phyloP scores from a whole-genome alignment of 2,329 filamentous ascomycete species.

The Ascochyta lentis region DNA sequence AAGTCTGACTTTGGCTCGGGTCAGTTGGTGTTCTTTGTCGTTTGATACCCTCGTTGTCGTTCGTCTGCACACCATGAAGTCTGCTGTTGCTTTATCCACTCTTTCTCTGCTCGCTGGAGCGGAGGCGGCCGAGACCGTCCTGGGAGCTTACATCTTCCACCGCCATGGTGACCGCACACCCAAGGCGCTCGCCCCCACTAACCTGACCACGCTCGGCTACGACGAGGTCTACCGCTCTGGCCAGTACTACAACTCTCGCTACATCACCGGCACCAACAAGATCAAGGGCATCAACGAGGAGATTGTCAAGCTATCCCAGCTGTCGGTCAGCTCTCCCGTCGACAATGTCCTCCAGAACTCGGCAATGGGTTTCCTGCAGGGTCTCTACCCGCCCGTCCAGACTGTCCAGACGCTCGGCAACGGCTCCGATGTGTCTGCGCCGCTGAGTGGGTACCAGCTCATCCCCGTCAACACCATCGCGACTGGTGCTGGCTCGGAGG shows the following conservation, averaged over 20 bases:
- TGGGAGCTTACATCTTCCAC: slow-evolving; percentile 86
- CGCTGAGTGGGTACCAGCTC: slow-evolving; percentile 82
- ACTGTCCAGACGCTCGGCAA: slow-evolving; percentile 71
- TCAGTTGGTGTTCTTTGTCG: slow-evolving; percentile 13
- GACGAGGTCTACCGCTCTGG: slow-evolving; percentile 75
- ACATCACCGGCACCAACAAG: slow-evolving; percentile 68
- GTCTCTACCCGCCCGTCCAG: slow-evolving; percentile 78
- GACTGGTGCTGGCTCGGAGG: slow-evolving; percentile 65
- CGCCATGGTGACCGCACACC: slow-evolving; percentile 88
- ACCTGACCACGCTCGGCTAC: slow-evolving; percentile 81
- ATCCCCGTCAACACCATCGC: slow-evolving; percentile 73
- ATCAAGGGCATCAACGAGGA: slow-evolving; percentile 73
- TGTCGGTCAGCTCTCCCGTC: slow-evolving; percentile 73
- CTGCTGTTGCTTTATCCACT: slow-evolving; percentile 27
- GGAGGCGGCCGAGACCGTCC: slow-evolving; percentile 67
- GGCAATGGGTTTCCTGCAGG: slow-evolving; percentile 81
- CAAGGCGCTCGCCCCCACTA: slow-evolving; percentile 74
- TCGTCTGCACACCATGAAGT: slow-evolving; percentile 37
- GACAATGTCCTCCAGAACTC: slow-evolving; percentile 83
- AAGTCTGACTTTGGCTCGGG: slow-evolving; percentile 10
- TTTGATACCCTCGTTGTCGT: slow-evolving; percentile 4
- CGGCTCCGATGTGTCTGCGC: slow-evolving; percentile 68
- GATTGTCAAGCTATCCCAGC: slow-evolving; percentile 71
- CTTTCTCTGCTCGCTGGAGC: slow-evolving; percentile 37
- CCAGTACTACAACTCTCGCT: slow-evolving; percentile 76